Conservation (phyloP, 78 protist species). For the Dictyostelium purpureum region DNA sequence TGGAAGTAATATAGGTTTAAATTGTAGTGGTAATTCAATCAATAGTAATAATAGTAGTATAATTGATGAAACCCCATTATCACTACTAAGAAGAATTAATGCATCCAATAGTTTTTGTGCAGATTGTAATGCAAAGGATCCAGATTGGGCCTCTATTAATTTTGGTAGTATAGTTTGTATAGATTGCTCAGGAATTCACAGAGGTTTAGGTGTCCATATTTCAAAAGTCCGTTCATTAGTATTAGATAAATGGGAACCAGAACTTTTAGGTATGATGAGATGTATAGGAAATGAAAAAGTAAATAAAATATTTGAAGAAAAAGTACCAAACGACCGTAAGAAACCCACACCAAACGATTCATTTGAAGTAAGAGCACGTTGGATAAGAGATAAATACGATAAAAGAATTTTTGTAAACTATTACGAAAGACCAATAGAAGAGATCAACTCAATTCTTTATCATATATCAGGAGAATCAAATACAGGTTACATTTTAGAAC, state of each 20-base stretch:
- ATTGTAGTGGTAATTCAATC: background rate
- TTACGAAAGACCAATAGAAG: constrained; percentile 33
- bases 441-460: constrained; percentile 40
- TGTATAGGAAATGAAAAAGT: constrained; percentile 85
- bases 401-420: constrained; percentile 45
- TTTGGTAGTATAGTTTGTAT: constrained; percentile 87
- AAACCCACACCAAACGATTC: constrained; percentile 65
- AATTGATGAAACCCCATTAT: background rate
- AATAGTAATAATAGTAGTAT: background rate
- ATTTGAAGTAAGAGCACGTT: constrained; percentile 24
- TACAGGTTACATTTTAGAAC: constrained; percentile 15
- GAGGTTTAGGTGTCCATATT: constrained; percentile 89
- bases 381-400: constrained; percentile 75
- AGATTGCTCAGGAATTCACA: constrained; percentile 89
- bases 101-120: constrained; percentile 55
- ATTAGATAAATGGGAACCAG: constrained; percentile 81
- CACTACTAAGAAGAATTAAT: constrained; percentile 7
- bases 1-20: background rate
- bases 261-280: constrained; percentile 63
- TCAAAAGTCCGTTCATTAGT: constrained; percentile 83
- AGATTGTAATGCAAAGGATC: constrained; percentile 81
- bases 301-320: constrained; percentile 57
- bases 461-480: constrained; percentile 9
- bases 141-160: constrained; percentile 88
- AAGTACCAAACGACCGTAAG: constrained; percentile 47